A percentile compares a stretch with the other conserved stretches of the same genome.
phyloP scores from a whole-genome alignment of 2,329 filamentous ascomycete genomes.

The Xylaria sp. region DNA sequence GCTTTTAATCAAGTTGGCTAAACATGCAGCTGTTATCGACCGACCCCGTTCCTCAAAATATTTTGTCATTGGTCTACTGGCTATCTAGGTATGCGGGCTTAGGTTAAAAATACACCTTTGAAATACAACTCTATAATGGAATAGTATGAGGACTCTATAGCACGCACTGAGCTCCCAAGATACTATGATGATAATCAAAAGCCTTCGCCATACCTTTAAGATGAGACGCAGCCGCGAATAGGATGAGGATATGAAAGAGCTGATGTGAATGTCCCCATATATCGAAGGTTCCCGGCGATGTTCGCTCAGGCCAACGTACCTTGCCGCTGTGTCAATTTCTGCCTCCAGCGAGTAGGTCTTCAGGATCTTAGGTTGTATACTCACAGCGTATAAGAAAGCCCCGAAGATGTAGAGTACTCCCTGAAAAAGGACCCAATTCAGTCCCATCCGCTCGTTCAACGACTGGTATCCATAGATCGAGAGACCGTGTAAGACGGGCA shows the following conservation, averaged over 20 bases:
- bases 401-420: slow-evolving; percentile 85
- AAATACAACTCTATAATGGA: not conserved
- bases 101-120: not conserved
- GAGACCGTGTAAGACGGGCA: slow-evolving; percentile 82
- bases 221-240: slow-evolving; percentile 82
- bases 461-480: slow-evolving; percentile 67
- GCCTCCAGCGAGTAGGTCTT: not conserved
- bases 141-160: not conserved
- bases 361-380: slow-evolving; percentile 35
- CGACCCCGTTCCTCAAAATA: no score
- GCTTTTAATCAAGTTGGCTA: not conserved
- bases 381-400: slow-evolving; percentile 82
- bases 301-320: slow-evolving; percentile 82
- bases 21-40: not conserved
- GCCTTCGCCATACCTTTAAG: slow-evolving; percentile 80
- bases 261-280: slow-evolving; percentile 94
- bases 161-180: slow-evolving; percentile 57
- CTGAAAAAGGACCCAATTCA: slow-evolving; percentile 80
- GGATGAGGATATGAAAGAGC: slow-evolving; percentile 90
- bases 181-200: slow-evolving; percentile 82
- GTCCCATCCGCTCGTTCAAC: slow-evolving; percentile 75
- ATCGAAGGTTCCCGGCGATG: slow-evolving; percentile 79
- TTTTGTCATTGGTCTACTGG: not conserved
- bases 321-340: slow-evolving; percentile 42
- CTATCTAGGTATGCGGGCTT: not conserved